A percentile compares a stretch with the other conserved stretches of the same genome.
phyloP scores from a whole-genome alignment of 2,329 filamentous ascomycete species.

The Neofusicoccum parvum region DNA sequence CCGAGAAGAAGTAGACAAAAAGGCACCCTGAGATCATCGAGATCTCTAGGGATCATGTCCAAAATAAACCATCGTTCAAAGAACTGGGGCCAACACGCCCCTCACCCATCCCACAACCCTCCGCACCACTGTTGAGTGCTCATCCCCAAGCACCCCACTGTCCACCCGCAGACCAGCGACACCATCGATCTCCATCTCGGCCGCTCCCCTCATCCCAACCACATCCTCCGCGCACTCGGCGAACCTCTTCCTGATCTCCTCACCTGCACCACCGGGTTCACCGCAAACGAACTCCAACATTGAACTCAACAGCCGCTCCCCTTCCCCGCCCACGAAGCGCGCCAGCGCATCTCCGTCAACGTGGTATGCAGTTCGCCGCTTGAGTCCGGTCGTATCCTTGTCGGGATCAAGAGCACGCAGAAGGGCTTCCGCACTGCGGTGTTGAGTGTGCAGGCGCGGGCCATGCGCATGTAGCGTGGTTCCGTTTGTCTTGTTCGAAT shows the following conservation, averaged over 20 bases:
- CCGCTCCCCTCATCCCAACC: conserved; percentile 24
- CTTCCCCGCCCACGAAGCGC: conserved; percentile 29
- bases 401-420: conserved; percentile 33
- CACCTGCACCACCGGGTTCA: conserved; percentile 23
- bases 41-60: not conserved
- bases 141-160: not conserved
- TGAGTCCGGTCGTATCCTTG: conserved; percentile 24
- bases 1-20: not conserved
- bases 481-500: not conserved
- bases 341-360: conserved; percentile 48
- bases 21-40: too few species aligned
- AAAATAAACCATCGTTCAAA: not conserved
- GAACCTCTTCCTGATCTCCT: conserved; percentile 29
- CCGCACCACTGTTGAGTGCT: not conserved
- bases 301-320: not conserved
- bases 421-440: conserved; percentile 26
- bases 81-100: not conserved
- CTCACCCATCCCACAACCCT: conserved; percentile 12
- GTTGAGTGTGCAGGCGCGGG: not conserved
- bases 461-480: conserved; percentile 9
- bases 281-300: conserved; percentile 7
- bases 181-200: conserved; percentile 24
- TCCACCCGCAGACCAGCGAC: not conserved
- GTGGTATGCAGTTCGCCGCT: conserved; percentile 34
- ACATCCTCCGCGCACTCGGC: conserved; percentile 33